phyloP scores from a whole-genome alignment of 176 grass and related monocot genomes.

The Carex pumila region DNA sequence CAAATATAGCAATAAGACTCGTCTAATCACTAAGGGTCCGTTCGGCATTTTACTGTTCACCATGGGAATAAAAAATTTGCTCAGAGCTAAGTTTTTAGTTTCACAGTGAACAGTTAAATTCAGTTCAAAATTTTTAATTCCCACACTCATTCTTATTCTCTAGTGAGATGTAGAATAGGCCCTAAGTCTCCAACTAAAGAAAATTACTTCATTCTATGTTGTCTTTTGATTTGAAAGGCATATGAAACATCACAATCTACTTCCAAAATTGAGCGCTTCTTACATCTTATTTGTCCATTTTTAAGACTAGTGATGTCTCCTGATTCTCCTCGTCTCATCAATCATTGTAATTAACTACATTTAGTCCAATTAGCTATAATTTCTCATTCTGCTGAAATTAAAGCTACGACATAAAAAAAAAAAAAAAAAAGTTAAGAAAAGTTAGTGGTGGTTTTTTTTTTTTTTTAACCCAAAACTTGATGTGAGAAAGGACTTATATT shows the following conservation, averaged over 20 bases:
- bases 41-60: too few species aligned
- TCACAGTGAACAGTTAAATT: too few species aligned
- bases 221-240: slow-evolving; percentile 6
- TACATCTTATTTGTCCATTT: background rate
- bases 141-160: too few species aligned
- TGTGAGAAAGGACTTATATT: background rate
- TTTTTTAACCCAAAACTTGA: background rate
- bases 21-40: background rate
- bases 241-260: slow-evolving; percentile 5
- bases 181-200: background rate
- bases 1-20: background rate
- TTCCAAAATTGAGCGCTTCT: background rate
- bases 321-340: background rate
- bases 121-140: too few species aligned
- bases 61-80: too few species aligned
- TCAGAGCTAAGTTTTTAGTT: too few species aligned
- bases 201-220: background rate
- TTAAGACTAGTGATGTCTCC: background rate
- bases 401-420: too few species aligned
- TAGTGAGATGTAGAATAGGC: too few species aligned
- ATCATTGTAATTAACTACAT: background rate
- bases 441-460: background rate
- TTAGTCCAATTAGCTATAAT: background rate
- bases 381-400: too few species aligned
- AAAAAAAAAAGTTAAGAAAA: too few species aligned